These are phyloP conservation scores for Asterochloris sp. DNA, from an alignment of 139 green algal genomes.

Conservation along the genomic window DNA sequence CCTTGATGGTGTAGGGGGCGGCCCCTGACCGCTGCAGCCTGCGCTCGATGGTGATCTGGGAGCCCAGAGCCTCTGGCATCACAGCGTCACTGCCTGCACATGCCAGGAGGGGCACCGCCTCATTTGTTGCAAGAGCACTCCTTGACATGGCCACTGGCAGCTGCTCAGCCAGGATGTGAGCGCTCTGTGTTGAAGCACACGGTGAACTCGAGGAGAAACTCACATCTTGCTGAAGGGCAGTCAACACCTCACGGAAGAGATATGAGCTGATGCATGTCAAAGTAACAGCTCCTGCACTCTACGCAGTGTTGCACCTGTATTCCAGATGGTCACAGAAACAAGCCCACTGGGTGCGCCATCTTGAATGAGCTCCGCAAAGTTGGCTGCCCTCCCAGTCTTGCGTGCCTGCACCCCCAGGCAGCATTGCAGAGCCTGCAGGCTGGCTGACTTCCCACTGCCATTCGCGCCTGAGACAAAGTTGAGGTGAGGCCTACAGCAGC, in stretches of 20 bases:
- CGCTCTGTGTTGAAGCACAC: background rate
- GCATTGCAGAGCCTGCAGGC: constrained; percentile 62
- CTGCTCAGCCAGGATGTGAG: background rate
- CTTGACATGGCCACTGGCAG: no score
- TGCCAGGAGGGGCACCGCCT: no score
- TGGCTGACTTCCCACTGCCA: constrained; percentile 68
- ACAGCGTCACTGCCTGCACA: constrained; percentile 39
- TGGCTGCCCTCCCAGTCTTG: constrained; percentile 46
- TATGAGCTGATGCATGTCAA: background rate
- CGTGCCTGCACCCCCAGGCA: constrained; percentile 60
- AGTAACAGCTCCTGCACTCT: background rate
- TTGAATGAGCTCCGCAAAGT: constrained; percentile 34
- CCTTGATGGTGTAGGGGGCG: constrained; percentile 9
- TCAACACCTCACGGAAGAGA: background rate
- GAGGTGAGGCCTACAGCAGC: constrained; percentile 50
- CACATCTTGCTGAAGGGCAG: background rate
- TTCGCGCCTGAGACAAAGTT: constrained; percentile 70
- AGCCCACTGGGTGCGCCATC: constrained; percentile 22
- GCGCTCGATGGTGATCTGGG: constrained; percentile 55
- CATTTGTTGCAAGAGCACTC: no score
- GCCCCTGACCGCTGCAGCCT: constrained; percentile 13
- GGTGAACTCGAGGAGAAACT: background rate
- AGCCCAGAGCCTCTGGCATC: constrained; percentile 42
- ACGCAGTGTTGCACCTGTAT: constrained; percentile 34
- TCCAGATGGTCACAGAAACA: constrained; percentile 58